phyloP scores from a whole-genome alignment of 2,329 filamentous ascomycete species.

The Cytospora paraplurivora region DNA sequence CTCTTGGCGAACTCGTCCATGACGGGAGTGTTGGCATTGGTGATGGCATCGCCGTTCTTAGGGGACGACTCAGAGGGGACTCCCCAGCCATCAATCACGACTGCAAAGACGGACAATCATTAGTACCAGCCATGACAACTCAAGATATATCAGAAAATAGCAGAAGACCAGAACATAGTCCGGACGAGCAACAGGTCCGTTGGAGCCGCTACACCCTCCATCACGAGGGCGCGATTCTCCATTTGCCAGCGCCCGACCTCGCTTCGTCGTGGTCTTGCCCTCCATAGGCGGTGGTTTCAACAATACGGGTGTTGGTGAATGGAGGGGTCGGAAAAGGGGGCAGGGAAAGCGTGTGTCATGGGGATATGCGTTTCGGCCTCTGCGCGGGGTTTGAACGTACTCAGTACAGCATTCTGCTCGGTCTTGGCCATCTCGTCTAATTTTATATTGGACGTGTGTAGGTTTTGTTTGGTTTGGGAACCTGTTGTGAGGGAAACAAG shows the following conservation, averaged over 20 bases:
- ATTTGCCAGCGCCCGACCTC: not conserved
- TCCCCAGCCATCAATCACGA: slow-evolving; percentile 99
- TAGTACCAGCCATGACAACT: slow-evolving; percentile 62
- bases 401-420: slow-evolving; percentile 63
- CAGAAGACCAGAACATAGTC: slow-evolving; percentile 49
- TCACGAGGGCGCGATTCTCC: not conserved
- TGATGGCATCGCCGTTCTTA: slow-evolving; percentile 91
- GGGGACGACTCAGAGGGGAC: slow-evolving; percentile 78
- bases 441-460: slow-evolving; percentile 29
- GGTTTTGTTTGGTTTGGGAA: not conserved
- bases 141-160: slow-evolving; percentile 58
- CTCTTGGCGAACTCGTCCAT: slow-evolving; percentile 92
- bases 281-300: slow-evolving; percentile 1
- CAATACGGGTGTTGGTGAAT: slow-evolving; percentile 25
- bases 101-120: slow-evolving; percentile 58
- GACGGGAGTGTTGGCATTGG: slow-evolving; percentile 85
- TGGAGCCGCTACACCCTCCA: not conserved
- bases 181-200: slow-evolving; percentile 30
- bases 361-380: not conserved
- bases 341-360: not conserved
- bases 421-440: slow-evolving; percentile 52
- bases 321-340: slow-evolving; percentile 14
- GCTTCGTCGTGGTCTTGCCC: slow-evolving; percentile 2
- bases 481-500: not conserved
- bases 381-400: slow-evolving; percentile 49